Base-by-base conservation (phyloP, 129 eudicot genomes). In the Saussurea involucrata region DNA sequence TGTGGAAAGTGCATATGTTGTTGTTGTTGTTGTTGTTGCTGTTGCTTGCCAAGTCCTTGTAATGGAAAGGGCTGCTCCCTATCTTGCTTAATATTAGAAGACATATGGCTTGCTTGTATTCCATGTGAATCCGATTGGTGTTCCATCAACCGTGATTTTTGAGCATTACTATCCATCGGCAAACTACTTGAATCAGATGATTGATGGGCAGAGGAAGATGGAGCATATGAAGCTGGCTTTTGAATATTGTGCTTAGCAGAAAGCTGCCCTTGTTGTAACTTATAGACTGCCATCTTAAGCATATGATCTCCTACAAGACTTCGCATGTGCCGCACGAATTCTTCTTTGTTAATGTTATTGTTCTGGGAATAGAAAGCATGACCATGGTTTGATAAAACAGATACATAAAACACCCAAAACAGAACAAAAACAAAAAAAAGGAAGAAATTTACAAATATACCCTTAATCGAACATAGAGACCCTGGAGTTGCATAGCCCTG, bases 231-330 rank as follows among this genome's bases (percentile, higher is more conserved):
- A 68, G 82, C 34, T 76, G 81, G 57, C 68, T 85, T 75, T 78
- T 79, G 76, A 75, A 82, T 77, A 67, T 72, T 33, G 28, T 86
- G 86, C 18, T 85, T 73, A 63, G 70, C 85, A 74, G 88, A 53
- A 77, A 76, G 78, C 75, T 91, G 89, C 68, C 88, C 84, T 66
- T 88, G 95, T 83, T 90, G 93, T 79, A 91, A 78, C 78, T 87
- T 91, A 76, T 69, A 83, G 15, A 89, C 92, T 40, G 97, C 97
- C 92, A 91, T 68, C 79, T 81, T 89, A 49, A 95, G 88, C 94
- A 89, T 89, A 79, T 94, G 98, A 78, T 91, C 96, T 76, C 98
- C 98, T 17, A 94, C 96, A 76, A 94, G 86, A 79, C 68, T 69
- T 74, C 90, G 84, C 97, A 94, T 89, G 76, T 71, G 92, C 57